Conservation (phyloP, 2,329 filamentous ascomycete genomes). For the Claviceps purpurea region DNA sequence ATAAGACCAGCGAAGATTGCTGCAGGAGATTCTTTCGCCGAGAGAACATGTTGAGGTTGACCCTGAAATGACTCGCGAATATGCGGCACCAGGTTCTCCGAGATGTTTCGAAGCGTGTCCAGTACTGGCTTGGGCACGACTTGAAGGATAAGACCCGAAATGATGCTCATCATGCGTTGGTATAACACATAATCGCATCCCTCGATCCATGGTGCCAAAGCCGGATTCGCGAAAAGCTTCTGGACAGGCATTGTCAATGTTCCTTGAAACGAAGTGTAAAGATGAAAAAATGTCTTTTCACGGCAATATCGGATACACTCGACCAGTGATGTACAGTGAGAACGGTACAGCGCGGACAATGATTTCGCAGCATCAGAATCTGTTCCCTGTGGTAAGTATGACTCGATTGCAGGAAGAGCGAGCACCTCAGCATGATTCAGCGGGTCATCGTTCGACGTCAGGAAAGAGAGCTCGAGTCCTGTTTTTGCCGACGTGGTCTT, state of each 20-base stretch:
- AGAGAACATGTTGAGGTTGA: conserved; percentile 71
- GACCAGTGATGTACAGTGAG: conserved; percentile 88
- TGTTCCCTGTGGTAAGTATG: conserved; percentile 67
- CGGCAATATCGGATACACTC: conserved; percentile 94
- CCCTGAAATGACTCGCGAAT: conserved; percentile 75
- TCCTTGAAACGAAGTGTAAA: conserved; percentile 90
- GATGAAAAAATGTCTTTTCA: conserved; percentile 89
- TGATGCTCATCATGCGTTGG: conserved; percentile 89
- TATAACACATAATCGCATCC: conserved; percentile 94
- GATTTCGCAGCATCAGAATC: conserved; percentile 80
- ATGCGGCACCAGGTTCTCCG: conserved; percentile 65
- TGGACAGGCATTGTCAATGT: conserved; percentile 94
- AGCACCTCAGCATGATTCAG: conserved; percentile 52
- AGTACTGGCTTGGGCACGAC: conserved; percentile 81
- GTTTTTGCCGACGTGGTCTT: conserved; percentile 45
- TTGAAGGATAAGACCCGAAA: conserved; percentile 78
- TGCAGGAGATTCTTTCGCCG: conserved; percentile 78
- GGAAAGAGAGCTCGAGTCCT: conserved; percentile 45
- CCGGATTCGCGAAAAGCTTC: conserved; percentile 72
- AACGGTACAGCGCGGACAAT: conserved; percentile 75
- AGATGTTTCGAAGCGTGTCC: conserved; percentile 77
- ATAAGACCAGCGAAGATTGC: conserved; percentile 78
- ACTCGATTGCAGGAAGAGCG: conserved; percentile 70
- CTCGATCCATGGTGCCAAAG: conserved; percentile 82
- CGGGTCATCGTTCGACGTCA: conserved; percentile 39